A percentile compares a stretch with the other conserved stretches of the same genome.
Evolutionary conservation across 1,284 basidiomycete species (phyloP).

Genomic region (Austroboletus sp.): DNA sequence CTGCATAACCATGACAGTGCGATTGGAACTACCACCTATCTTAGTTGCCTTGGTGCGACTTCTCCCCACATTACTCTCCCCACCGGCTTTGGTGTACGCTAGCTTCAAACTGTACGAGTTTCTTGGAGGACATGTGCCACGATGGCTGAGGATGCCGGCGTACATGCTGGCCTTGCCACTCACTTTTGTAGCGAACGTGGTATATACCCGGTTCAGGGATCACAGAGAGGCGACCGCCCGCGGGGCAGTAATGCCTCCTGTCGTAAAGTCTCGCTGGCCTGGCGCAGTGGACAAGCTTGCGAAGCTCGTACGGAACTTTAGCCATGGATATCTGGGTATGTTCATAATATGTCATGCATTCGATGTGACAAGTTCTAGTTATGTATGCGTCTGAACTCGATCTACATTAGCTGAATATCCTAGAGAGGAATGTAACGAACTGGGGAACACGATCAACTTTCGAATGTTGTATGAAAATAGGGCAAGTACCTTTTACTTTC

Average conservation of each 20-base stretch:
- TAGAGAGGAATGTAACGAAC: constrained; percentile 12
- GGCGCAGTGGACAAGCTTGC: constrained; percentile 32
- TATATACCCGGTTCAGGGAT: constrained; percentile 21
- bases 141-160: constrained; percentile 12
- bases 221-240: constrained; percentile 26
- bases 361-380: constrained; percentile 20
- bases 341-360: too few species aligned
- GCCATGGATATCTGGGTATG: constrained; percentile 31
- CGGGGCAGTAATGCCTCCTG: constrained; percentile 32
- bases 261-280: constrained; percentile 27
- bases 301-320: constrained; percentile 25
- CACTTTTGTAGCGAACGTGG: constrained; percentile 17
- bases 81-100: constrained; percentile 16
- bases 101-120: constrained; percentile 7
- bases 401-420: not conserved
- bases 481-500: constrained; percentile 16
- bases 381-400: not conserved
- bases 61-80: constrained; percentile 22
- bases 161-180: constrained; percentile 30
- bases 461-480: constrained; percentile 32
- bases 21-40: constrained; percentile 24
- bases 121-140: constrained; percentile 4
- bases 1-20: not conserved
- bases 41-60: constrained; percentile 24
- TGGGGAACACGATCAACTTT: constrained; percentile 32